These are phyloP conservation scores for Escallonia herrerae DNA, from an alignment of 129 eudicot species.

Conservation along the genomic window DNA sequence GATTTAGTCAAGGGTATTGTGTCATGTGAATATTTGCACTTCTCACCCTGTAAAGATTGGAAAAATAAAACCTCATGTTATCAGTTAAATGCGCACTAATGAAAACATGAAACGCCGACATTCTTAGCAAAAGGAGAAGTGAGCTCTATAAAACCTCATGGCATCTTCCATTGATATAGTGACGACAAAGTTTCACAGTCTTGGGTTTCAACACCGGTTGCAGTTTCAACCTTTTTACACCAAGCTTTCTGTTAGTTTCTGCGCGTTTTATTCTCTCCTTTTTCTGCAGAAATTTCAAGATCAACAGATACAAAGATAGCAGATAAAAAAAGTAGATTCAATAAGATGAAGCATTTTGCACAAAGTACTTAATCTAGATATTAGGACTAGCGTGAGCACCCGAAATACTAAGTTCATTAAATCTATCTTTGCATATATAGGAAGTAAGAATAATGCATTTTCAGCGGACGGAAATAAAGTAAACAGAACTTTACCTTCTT, in stretches of 20 bases:
- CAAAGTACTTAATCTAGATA: not conserved
- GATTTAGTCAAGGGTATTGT: slow-evolving; percentile 81
- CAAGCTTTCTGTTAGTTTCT: slow-evolving; percentile 48
- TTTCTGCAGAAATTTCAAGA: slow-evolving; percentile 33
- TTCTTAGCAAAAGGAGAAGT: not conserved
- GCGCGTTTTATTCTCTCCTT: slow-evolving; percentile 58
- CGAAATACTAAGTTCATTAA: not conserved
- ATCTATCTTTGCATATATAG: not conserved
- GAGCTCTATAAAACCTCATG: slow-evolving; percentile 47
- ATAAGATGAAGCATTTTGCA: not conserved
- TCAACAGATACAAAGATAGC: not conserved
- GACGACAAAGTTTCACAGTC: slow-evolving; percentile 51
- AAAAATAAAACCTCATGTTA: not conserved
- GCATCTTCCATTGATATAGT: slow-evolving; percentile 79
- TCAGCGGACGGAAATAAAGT: not conserved
- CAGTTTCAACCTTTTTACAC: slow-evolving; percentile 57
- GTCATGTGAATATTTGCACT: slow-evolving; percentile 89
- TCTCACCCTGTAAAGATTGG: slow-evolving; percentile 57
- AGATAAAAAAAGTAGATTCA: not conserved
- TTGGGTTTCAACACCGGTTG: slow-evolving; percentile 56
- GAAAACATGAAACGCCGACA: not conserved
- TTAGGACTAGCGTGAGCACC: not conserved
- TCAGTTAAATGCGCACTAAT: not conserved
- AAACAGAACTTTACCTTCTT: slow-evolving; percentile 44
- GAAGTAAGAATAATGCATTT: not conserved